Evolutionary conservation across 768 basidiomycete genomes (phyloP).

Genomic region (Porphyrellus cyaneotinctus): DNA sequence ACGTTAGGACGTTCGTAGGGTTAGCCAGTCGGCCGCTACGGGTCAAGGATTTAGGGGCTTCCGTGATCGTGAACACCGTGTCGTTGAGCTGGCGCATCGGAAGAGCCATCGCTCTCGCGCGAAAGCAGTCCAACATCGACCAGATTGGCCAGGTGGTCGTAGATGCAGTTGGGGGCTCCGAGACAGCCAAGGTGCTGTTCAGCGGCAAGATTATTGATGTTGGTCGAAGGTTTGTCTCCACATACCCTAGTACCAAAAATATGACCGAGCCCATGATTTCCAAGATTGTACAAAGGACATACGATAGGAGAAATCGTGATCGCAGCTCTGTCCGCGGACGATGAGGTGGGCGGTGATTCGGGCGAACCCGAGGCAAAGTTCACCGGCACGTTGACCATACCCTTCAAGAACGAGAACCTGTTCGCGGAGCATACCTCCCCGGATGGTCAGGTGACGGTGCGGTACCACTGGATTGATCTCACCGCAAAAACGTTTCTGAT

Average conservation of each 20-base stretch:
- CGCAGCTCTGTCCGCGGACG: slow-evolving; percentile 25
- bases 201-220: slow-evolving; percentile 59
- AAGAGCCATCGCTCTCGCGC: slow-evolving; percentile 49
- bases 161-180: slow-evolving; percentile 33
- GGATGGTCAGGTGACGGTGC: slow-evolving; percentile 26
- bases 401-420: slow-evolving; percentile 63
- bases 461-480: not conserved
- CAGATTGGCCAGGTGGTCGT: slow-evolving; percentile 34
- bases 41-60: slow-evolving; percentile 33
- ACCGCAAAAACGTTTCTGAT: slow-evolving; percentile 1
- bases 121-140: slow-evolving; percentile 43
- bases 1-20: slow-evolving; percentile 41
- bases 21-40: slow-evolving; percentile 40
- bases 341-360: slow-evolving; percentile 26
- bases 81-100: slow-evolving; percentile 65
- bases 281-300: slow-evolving; percentile 36
- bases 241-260: not conserved
- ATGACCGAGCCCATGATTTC: not conserved
- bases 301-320: slow-evolving; percentile 38
- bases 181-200: slow-evolving; percentile 44
- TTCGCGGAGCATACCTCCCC: slow-evolving; percentile 40
- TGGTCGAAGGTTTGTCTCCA: slow-evolving; percentile 27
- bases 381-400: slow-evolving; percentile 40
- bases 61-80: slow-evolving; percentile 48
- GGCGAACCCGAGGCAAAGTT: slow-evolving; percentile 19